These are phyloP conservation scores for Balamuthia mandrillaris DNA, from an alignment of 208 protist species.

Conservation along the genomic window DNA sequence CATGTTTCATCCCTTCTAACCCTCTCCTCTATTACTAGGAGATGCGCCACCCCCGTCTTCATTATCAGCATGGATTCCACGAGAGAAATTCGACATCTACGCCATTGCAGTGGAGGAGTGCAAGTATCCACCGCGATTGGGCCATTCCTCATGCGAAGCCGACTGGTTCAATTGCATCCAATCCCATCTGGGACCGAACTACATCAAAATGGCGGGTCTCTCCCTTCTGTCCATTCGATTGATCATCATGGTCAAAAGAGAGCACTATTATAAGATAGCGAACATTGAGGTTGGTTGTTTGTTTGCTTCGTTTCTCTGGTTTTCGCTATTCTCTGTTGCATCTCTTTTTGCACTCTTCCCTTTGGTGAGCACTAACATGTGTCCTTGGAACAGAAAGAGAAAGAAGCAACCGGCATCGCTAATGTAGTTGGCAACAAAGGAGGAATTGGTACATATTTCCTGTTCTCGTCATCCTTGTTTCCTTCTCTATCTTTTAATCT, in stretches of 20 bases:
- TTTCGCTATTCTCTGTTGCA: background rate
- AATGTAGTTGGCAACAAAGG: constrained; percentile 46
- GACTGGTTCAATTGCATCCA: constrained; percentile 38
- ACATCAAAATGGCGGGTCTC: constrained; percentile 36
- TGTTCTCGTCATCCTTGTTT: too few relatives aligned
- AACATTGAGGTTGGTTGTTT: background rate
- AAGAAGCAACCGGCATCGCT: constrained; percentile 31
- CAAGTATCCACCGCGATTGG: constrained; percentile 21
- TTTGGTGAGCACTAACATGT: too few relatives aligned
- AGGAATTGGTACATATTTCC: background rate
- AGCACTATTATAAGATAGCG: constrained; percentile 25
- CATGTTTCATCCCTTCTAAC: background rate
- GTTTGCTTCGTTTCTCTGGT: background rate
- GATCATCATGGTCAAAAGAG: background rate
- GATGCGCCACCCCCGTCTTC: constrained; percentile 29
- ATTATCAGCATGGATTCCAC: constrained; percentile 26
- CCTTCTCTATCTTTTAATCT: too few relatives aligned
- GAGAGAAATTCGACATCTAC: constrained; percentile 30
- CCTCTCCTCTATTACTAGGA: background rate
- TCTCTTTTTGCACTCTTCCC: too few relatives aligned
- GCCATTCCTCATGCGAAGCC: constrained; percentile 26
- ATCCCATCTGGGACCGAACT: constrained; percentile 34
- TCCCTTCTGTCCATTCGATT: constrained; percentile 14
- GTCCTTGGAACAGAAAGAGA: background rate
- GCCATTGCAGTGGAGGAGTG: constrained; percentile 39